Base-by-base conservation (phyloP, 257 asterid genomes). In the Fraxinus quadrangulata region DNA sequence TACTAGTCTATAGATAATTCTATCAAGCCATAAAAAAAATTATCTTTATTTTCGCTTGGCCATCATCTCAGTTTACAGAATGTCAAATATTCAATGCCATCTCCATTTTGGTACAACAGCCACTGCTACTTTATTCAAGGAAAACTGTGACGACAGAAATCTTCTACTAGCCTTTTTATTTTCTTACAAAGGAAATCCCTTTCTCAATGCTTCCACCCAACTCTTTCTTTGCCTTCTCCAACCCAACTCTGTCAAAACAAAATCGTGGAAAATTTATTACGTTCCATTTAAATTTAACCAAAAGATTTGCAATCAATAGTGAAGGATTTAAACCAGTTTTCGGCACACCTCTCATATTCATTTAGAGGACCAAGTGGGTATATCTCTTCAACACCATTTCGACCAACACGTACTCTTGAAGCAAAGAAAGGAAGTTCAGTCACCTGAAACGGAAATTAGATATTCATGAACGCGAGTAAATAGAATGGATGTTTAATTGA, bases 351-450 rank as follows among this genome's bases (percentile, higher is more conserved):
- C 81, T 96, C 98, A 36, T 85, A 90, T 83, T 89, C 97, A 76
- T 92, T 96, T 39, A 93, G 88, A 24, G 97, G 96, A 82, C 97
- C 98, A 21, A 93, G 95, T 10, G 97, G 86, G 81, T 85, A 93
- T 72, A 92, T 85, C 77, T 92, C 97, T 85, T 96, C 97, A 37
- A 90, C 92, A 76, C 99, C 99, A 26, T 81, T 87, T 67, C 97
- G 93, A 51, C 97, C 98, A 30, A 96, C 90, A 30, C 88, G 85
- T 79, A 96, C 98, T 88, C 75, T 89, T 47, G 98, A 86, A 56
- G 97, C 98, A 51, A 96, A 93, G 92, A 89, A 96, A 7, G 97
- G 97, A 82, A 96, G 97, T 80, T 93, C 97, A 28, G 98, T 96
- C 77, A 96, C 98, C 99, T 95, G 89, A 70, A 78, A 76, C 37